Conservation (phyloP, 176 grass and related monocot genomes). For the Triticum urartu region DNA sequence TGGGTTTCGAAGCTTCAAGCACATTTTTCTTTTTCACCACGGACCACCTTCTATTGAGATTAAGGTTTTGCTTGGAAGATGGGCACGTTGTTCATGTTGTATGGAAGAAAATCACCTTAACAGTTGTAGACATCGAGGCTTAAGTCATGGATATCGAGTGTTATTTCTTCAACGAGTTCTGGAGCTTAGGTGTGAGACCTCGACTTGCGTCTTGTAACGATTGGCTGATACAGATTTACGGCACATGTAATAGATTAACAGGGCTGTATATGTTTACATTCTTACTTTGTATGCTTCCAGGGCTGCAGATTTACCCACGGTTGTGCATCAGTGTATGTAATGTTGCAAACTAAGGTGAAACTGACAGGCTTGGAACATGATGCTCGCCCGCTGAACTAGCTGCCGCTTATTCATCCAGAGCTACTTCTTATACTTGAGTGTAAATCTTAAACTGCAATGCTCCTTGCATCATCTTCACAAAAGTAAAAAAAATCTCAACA, state of each 20-base stretch:
- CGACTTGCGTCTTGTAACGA: not conserved
- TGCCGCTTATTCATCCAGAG: no score
- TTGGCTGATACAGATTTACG: not conserved
- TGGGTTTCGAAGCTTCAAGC: not conserved
- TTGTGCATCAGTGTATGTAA: not conserved
- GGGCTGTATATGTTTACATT: not conserved
- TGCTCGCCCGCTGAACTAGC: no score
- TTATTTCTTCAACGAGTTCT: constrained; percentile 2
- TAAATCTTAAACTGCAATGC: not conserved
- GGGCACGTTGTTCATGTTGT: not conserved
- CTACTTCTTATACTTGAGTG: no score
- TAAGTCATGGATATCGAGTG: constrained; percentile 69
- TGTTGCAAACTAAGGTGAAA: not conserved
- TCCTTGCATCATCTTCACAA: not conserved
- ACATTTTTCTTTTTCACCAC: not conserved
- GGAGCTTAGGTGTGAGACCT: not conserved
- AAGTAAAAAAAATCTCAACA: not conserved
- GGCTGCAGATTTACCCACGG: not conserved
- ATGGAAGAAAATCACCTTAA: constrained; percentile 35
- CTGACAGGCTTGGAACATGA: no score
- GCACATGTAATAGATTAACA: not conserved
- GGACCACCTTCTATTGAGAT: not conserved
- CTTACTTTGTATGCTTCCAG: not conserved
- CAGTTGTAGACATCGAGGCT: constrained; percentile 59
- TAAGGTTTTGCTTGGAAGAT: not conserved